A percentile compares a stretch with the other conserved stretches of the same genome.
Conservation (phyloP, 2,329 filamentous ascomycete genomes). For the Ampelomyces quisqualis region DNA sequence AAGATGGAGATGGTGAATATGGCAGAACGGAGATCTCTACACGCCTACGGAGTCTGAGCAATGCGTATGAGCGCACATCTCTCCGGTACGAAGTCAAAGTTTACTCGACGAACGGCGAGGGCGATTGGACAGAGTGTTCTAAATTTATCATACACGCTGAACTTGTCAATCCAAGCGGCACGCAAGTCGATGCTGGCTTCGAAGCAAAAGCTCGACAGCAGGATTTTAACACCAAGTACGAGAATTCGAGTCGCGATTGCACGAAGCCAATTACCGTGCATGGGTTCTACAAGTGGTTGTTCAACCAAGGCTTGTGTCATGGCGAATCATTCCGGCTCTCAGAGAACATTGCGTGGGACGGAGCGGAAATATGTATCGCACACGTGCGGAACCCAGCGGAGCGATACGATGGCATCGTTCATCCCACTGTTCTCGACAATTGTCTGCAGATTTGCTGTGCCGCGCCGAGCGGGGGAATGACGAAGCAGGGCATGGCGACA, state of each 20-base stretch:
- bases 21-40: neutral
- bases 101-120: neutral
- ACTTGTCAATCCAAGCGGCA: neutral
- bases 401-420: slow-evolving; percentile 3
- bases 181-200: neutral
- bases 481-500: neutral
- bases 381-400: neutral
- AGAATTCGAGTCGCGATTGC: neutral
- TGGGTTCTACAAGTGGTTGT: neutral
- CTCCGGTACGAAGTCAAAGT: slow-evolving; percentile 7
- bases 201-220: neutral
- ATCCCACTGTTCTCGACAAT: slow-evolving; percentile 9
- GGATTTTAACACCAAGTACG: neutral
- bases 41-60: neutral
- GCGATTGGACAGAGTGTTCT: slow-evolving; percentile 1
- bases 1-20: too few relatives aligned
- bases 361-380: slow-evolving; percentile 1
- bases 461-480: slow-evolving; percentile 2
- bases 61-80: slow-evolving; percentile 6
- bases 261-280: neutral
- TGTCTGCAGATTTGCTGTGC: slow-evolving; percentile 4
- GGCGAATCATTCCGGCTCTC: slow-evolving; percentile 3
- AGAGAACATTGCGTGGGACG: slow-evolving; percentile 5
- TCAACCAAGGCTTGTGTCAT: neutral
- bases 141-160: neutral